Percentiles rank a stretch among this genome's conserved stretches.
Evolutionary conservation across 805 yeast genomes (phyloP).

Genomic region (Candida loeiensis): DNA sequence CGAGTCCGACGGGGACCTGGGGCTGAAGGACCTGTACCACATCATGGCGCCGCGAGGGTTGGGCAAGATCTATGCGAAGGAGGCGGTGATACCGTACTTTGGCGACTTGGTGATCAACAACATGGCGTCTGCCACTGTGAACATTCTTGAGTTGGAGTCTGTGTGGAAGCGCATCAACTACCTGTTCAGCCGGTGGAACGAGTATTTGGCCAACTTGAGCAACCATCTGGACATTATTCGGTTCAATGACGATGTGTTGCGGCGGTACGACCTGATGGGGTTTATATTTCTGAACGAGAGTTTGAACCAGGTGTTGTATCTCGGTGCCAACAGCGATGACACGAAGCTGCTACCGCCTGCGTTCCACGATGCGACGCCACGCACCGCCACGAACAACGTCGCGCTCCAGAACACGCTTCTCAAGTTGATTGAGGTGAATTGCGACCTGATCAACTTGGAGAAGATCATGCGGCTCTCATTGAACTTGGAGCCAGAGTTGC

Average conservation of each 20-base stretch:
- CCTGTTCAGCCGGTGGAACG: slow-evolving; percentile 81
- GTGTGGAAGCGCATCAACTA: slow-evolving; percentile 65
- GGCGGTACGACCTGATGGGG: slow-evolving; percentile 39
- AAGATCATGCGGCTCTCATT: slow-evolving; percentile 64
- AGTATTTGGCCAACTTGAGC: slow-evolving; percentile 50
- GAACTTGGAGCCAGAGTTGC: slow-evolving; percentile 56
- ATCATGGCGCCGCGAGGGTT: slow-evolving; percentile 85
- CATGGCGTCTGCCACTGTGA: slow-evolving; percentile 16
- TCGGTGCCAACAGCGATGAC: slow-evolving; percentile 37
- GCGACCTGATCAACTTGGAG: slow-evolving; percentile 46
- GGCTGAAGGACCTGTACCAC: slow-evolving; percentile 50
- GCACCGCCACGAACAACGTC: slow-evolving; percentile 4
- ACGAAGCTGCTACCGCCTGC: slow-evolving; percentile 19
- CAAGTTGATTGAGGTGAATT: slow-evolving; percentile 41
- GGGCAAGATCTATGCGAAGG: slow-evolving; percentile 71
- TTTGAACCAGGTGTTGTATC: slow-evolving; percentile 39
- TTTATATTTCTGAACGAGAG: slow-evolving; percentile 43
- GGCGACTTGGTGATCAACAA: slow-evolving; percentile 73
- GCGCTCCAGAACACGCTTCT: slow-evolving; percentile 39
- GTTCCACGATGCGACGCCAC: slow-evolving; percentile 8
- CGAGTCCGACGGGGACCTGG: slow-evolving; percentile 9
- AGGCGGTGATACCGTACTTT: slow-evolving; percentile 81
- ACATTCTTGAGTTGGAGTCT: slow-evolving; percentile 56
- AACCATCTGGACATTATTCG: slow-evolving; percentile 40
- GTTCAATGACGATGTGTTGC: slow-evolving; percentile 39